Base-by-base conservation (phyloP, 2,329 filamentous ascomycete genomes). In the Clonostachys rhizophaga region DNA sequence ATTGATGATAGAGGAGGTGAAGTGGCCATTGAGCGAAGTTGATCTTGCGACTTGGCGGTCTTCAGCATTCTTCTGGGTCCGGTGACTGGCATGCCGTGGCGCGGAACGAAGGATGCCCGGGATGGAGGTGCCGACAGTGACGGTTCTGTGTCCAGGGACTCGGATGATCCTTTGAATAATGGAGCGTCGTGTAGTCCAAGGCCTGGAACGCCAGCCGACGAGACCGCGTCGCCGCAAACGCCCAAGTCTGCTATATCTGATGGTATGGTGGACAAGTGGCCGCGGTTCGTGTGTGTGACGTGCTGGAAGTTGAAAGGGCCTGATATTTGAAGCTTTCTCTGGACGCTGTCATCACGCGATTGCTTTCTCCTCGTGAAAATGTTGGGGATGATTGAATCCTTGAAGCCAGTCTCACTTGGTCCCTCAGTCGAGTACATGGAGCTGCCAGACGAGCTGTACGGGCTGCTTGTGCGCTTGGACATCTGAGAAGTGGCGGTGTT, bases 291-390 rank as follows among this genome's bases (percentile, higher is more conserved):
- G 58, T 84, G 81, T 5, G 77, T 74, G 34, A 86, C 70, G 60
- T 86, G 82, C 57, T 84, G 81, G 50, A 86, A 86, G 66, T 85
- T 84, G 63, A 82, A 85, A 4, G 82, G 82, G 1, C 70, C 75
- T 1, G 82, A 86, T 46, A 86, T 86, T 46, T 75, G 72, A 44
- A 75, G 57, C 51, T 69, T 74, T 55, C 63, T 75, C 46, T 60
- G 54, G 45, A 54, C 44, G 43, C 56, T 50, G 24, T 68, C 63
- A 41, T 68, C 65, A 17, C 65, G 63, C 30, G 62, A 61, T 11
- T 56, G 55, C 54, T 73, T 76, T 46, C 78, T 71, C 44, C 78
- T 69, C 40, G 69, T 62, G 49, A 83, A 81, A 41, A 83, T 63
- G 8, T 18, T 18, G 6, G 75, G 72, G 30, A 79, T 68, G 36